Conservation (phyloP, 2,329 filamentous ascomycete species). For the Dactylellina sp. region DNA sequence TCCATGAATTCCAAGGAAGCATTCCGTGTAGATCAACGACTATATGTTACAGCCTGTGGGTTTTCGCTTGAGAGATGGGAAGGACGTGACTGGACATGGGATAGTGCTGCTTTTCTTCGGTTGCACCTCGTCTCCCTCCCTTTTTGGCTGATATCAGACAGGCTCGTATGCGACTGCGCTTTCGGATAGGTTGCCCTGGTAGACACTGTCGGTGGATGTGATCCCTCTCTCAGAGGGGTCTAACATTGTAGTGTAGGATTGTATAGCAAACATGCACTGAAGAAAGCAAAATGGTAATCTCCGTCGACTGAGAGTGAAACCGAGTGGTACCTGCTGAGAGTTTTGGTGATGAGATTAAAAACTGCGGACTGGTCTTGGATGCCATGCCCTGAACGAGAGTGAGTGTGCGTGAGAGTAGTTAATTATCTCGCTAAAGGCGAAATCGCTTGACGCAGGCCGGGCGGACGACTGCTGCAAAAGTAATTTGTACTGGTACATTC, state of each 20-base stretch:
- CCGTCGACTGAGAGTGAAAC: slow-evolving; percentile 41
- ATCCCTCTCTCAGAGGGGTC: background rate
- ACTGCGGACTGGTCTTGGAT: no score
- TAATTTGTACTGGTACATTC: background rate
- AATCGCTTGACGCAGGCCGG: background rate
- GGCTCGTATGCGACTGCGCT: slow-evolving; percentile 34
- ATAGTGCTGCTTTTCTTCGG: background rate
- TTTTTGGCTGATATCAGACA: slow-evolving; percentile 37
- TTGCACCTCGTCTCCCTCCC: background rate
- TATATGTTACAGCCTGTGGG: background rate
- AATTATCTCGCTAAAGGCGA: slow-evolving; percentile 29
- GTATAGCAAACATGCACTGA: no score
- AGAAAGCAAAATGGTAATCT: no score
- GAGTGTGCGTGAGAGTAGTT: slow-evolving; percentile 16
- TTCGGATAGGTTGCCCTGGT: slow-evolving; percentile 17
- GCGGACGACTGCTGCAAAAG: background rate
- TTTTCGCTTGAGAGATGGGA: slow-evolving; percentile 5
- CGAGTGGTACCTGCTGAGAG: background rate
- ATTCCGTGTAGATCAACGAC: slow-evolving; percentile 9
- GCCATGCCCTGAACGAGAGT: slow-evolving; percentile 28
- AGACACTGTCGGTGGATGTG: slow-evolving; percentile 1
- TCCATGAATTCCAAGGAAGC: slow-evolving; percentile 1
- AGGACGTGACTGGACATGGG: background rate
- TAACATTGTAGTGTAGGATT: no score
- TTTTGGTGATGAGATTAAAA: background rate